Evolutionary conservation across 1,139 yeast species (phyloP).

Genomic region (Chernovozyma sophiae-reginae): DNA sequence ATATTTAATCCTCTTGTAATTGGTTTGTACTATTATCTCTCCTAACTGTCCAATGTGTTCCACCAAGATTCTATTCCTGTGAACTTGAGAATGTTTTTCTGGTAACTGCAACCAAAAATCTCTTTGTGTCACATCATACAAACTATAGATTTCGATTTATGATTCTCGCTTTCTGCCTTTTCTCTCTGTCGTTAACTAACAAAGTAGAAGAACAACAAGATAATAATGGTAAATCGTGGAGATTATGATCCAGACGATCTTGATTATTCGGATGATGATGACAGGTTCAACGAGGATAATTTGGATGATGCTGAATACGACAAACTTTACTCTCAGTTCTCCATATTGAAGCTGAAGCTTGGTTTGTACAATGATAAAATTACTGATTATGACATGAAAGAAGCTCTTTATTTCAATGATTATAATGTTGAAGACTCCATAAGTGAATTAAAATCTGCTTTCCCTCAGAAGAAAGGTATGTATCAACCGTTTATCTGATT

Average conservation of each 20-base stretch:
- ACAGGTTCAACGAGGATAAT: constrained; percentile 36
- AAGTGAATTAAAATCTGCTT: constrained; percentile 46
- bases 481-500: constrained; percentile 14
- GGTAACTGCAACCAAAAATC: too few species aligned
- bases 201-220: too few species aligned
- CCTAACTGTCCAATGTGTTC: too few species aligned
- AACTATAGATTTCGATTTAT: too few species aligned
- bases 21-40: too few species aligned
- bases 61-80: too few species aligned
- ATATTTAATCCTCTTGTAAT: too few species aligned
- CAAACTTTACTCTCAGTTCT: constrained; percentile 38
- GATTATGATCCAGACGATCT: constrained; percentile 13
- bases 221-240: neutral
- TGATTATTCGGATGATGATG: constrained; percentile 35
- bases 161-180: too few species aligned
- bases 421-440: constrained; percentile 53
- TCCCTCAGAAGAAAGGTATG: constrained; percentile 39
- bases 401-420: constrained; percentile 58
- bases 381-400: constrained; percentile 52
- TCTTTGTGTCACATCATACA: too few species aligned
- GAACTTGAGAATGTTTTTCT: too few species aligned
- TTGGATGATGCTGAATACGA: constrained; percentile 51
- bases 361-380: constrained; percentile 40
- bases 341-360: constrained; percentile 33
- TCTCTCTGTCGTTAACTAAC: too few species aligned